phyloP scores from a whole-genome alignment of 148 eudicot species.

The Limonium bicolor region DNA sequence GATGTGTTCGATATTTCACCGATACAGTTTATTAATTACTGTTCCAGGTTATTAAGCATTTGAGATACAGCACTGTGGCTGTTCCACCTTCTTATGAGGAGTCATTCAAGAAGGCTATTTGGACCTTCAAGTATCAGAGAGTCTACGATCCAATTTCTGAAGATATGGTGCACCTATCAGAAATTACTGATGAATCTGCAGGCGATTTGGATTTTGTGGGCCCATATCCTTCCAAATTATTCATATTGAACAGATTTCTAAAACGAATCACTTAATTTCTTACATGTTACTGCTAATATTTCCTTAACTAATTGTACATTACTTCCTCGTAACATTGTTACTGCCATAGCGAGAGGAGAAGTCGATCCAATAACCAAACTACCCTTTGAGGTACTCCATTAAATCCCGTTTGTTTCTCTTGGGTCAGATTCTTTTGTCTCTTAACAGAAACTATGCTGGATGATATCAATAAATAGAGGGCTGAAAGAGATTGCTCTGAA shows the following conservation, averaged over 20 bases:
- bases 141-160: conserved; percentile 63
- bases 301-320: conserved; percentile 56
- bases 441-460: not conserved
- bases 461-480: not conserved
- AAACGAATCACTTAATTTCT: not conserved
- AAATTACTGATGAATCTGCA: conserved; percentile 21
- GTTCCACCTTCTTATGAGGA: conserved; percentile 80
- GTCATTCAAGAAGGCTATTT: conserved; percentile 68
- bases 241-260: conserved; percentile 8
- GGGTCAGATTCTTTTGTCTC: too few relatives aligned
- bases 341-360: conserved; percentile 76
- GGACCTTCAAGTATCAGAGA: conserved; percentile 92
- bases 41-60: conserved; percentile 83
- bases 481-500: not conserved
- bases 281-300: not conserved
- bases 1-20: too few relatives aligned
- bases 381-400: conserved; percentile 60
- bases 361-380: conserved; percentile 69
- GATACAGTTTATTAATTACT: too few relatives aligned
- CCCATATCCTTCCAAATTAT: conserved; percentile 72
- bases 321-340: conserved; percentile 54
- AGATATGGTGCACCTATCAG: conserved; percentile 60
- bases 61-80: conserved; percentile 47
- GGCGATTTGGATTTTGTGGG: conserved; percentile 78
- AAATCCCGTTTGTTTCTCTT: not conserved